Percentiles rank a stretch among this genome's conserved stretches.
These are phyloP conservation scores for Clitoria ternatea DNA, from an alignment of 306 rosid species.

Conservation along the genomic window DNA sequence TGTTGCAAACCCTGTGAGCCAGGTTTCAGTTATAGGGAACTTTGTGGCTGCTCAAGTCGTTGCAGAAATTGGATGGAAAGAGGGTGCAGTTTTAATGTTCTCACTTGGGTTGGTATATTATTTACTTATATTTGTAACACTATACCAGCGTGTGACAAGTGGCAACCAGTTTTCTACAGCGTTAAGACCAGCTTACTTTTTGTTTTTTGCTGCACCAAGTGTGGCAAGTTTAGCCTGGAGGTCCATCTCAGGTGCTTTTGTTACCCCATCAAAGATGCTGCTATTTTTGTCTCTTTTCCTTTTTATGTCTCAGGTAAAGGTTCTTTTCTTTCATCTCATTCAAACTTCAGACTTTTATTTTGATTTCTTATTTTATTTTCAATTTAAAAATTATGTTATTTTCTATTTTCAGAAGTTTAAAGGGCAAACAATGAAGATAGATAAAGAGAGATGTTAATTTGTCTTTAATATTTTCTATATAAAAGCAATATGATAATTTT, in stretches of 20 bases:
- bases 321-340: too few relatives aligned
- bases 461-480: too few relatives aligned
- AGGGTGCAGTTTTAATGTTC: constrained; percentile 41
- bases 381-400: too few relatives aligned
- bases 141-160: constrained; percentile 38
- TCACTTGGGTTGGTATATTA: constrained; percentile 43
- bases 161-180: constrained; percentile 33
- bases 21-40: constrained; percentile 49
- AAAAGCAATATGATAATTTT: too few relatives aligned
- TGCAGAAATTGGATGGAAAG: constrained; percentile 49
- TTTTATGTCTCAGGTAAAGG: constrained; percentile 44
- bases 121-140: constrained; percentile 42
- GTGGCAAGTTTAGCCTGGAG: constrained; percentile 55
- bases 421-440: too few relatives aligned
- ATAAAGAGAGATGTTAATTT: too few relatives aligned
- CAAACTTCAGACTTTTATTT: too few relatives aligned
- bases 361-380: too few relatives aligned
- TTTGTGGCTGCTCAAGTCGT: constrained; percentile 38
- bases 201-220: constrained; percentile 56
- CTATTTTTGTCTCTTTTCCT: constrained; percentile 54
- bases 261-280: constrained; percentile 46
- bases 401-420: too few relatives aligned
- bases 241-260: constrained; percentile 38
- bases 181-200: constrained; percentile 43
- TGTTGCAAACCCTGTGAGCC: constrained; percentile 48